A percentile compares a stretch with the other conserved stretches of the same genome.
phyloP scores from a whole-genome alignment of 371 early-diverging fungal genomes.

The Mucor irregularis region DNA sequence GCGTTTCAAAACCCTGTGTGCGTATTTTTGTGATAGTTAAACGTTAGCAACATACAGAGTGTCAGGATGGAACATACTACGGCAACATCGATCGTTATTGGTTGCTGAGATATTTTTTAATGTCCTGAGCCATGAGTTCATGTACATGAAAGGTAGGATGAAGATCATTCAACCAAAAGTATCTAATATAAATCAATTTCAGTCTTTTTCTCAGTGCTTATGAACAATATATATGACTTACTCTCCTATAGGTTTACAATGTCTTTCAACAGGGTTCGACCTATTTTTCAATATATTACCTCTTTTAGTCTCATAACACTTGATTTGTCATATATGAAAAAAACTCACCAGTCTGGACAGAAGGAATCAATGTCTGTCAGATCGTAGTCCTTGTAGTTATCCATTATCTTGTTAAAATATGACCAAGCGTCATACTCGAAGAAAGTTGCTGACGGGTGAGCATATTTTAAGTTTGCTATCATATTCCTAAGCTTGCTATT shows the following conservation, averaged over 20 bases:
- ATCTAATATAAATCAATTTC: slow-evolving; percentile 17
- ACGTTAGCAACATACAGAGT: too few species aligned
- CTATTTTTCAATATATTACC: slow-evolving; percentile 8
- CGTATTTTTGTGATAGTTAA: too few species aligned
- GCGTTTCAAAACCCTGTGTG: too few species aligned
- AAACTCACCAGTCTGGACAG: slow-evolving; percentile 34
- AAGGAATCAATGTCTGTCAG: slow-evolving; percentile 21
- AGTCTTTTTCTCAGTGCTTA: background rate
- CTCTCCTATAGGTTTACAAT: slow-evolving; percentile 22
- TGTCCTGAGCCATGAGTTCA: slow-evolving; percentile 25
- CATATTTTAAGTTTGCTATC: slow-evolving; percentile 12
- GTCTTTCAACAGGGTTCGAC: slow-evolving; percentile 16
- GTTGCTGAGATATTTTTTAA: slow-evolving; percentile 9
- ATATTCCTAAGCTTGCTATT: slow-evolving; percentile 24
- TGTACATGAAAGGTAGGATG: slow-evolving; percentile 44
- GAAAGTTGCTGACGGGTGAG: background rate
- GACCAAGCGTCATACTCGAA: slow-evolving; percentile 32
- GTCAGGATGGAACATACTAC: background rate
- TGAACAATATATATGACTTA: slow-evolving; percentile 4
- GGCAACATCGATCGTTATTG: background rate
- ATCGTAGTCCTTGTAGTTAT: slow-evolving; percentile 18
- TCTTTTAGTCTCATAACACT: background rate
- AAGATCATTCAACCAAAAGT: slow-evolving; percentile 43
- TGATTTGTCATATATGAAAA: background rate
- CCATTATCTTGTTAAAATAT: slow-evolving; percentile 26